Conservation (phyloP, 1,284 basidiomycete genomes). For the Tylopilus sp. region DNA sequence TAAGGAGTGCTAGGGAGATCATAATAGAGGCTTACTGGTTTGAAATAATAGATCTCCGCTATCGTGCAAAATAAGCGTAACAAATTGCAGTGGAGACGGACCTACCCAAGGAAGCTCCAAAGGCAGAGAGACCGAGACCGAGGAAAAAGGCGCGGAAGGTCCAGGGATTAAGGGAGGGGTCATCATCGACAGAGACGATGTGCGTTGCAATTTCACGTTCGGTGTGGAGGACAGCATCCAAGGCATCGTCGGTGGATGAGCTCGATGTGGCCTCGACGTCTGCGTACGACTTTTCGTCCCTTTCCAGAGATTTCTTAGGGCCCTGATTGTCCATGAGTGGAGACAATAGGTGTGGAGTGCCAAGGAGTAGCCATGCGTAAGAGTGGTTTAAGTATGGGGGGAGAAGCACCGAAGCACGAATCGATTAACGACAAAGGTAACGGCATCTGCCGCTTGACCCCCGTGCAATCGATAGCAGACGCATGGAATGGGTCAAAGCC, state of each 20-base stretch:
- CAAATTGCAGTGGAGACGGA: neutral
- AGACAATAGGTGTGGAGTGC: neutral
- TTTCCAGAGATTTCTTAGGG: neutral
- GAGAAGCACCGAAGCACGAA: neutral
- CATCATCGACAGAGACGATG: constrained; percentile 53
- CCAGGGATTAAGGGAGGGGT: constrained; percentile 52
- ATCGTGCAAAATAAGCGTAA: constrained; percentile 1
- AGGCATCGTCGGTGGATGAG: constrained; percentile 16
- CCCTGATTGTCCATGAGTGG: neutral
- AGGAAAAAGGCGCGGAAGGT: constrained; percentile 58
- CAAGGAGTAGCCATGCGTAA: neutral
- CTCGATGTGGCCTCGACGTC: constrained; percentile 29
- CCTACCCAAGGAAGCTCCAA: constrained; percentile 50
- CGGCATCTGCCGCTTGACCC: neutral
- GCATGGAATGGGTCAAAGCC: neutral
- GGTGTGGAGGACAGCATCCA: constrained; percentile 36
- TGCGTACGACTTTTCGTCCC: neutral
- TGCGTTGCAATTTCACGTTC: constrained; percentile 50
- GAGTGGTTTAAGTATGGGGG: constrained; percentile 2
- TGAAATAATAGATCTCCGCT: constrained; percentile 62
- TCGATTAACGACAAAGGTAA: neutral
- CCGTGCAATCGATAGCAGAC: neutral
- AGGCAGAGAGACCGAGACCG: constrained; percentile 57
- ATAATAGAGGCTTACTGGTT: constrained; percentile 36
- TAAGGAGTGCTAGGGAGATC: neutral